A percentile compares a stretch with the other conserved stretches of the same genome.
phyloP scores from a whole-genome alignment of 805 yeast genomes.

The Wickerhamomyces ciferrii region DNA sequence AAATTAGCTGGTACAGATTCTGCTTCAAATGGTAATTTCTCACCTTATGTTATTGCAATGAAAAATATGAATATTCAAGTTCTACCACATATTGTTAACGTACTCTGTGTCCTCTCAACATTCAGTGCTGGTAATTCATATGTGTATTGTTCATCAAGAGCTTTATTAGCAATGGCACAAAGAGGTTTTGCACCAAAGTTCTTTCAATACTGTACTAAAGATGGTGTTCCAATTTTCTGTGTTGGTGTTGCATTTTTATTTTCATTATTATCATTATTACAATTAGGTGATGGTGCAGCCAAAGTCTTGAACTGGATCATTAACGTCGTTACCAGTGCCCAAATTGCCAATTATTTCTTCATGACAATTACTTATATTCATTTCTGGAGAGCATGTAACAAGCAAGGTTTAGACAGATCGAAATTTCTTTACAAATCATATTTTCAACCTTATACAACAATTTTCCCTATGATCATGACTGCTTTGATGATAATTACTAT shows the following conservation, averaged over 20 bases:
- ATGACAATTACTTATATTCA: constrained; percentile 51
- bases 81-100: constrained; percentile 47
- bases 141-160: constrained; percentile 55
- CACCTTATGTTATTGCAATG: constrained; percentile 55
- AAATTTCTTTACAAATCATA: constrained; percentile 40
- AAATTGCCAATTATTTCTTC: constrained; percentile 51
- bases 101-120: constrained; percentile 47
- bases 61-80: constrained; percentile 46
- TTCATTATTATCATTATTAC: constrained; percentile 64
- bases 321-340: constrained; percentile 64
- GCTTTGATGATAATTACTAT: constrained; percentile 44
- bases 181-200: constrained; percentile 58
- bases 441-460: constrained; percentile 51
- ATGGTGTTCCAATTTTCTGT: constrained; percentile 71
- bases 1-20: constrained; percentile 36
- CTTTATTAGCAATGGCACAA: constrained; percentile 47
- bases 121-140: constrained; percentile 54
- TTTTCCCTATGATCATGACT: constrained; percentile 36
- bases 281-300: constrained; percentile 51
- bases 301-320: constrained; percentile 67
- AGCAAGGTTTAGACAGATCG: constrained; percentile 36
- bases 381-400: constrained; percentile 50
- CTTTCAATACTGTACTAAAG: constrained; percentile 52
- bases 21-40: constrained; percentile 39
- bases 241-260: constrained; percentile 51